A percentile compares a stretch with the other conserved stretches of the same genome.
Conservation (phyloP, 148 eudicot genomes). For the Amaranthus hypochondriacus region DNA sequence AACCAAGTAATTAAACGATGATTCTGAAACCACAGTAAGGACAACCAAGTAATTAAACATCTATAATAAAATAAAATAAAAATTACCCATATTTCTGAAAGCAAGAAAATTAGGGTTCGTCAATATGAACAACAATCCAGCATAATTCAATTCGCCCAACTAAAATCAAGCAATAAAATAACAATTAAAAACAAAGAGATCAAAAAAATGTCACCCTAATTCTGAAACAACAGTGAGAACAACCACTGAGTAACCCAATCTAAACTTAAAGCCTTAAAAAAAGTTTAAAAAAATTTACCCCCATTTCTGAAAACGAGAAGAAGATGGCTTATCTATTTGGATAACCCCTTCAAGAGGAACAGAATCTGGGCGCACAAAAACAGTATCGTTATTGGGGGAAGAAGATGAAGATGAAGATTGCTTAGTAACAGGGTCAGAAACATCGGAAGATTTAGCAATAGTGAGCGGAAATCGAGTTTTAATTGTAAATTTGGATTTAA, state of each 20-base stretch:
- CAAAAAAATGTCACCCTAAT: too few relatives aligned
- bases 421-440: conserved; percentile 27
- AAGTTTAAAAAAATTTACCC: conserved; percentile 35
- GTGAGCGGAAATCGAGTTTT: conserved; percentile 13
- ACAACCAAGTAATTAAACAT: too few relatives aligned
- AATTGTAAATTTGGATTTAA: conserved; percentile 13
- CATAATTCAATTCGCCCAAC: too few relatives aligned
- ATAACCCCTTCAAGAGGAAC: conserved; percentile 94
- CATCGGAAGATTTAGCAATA: conserved; percentile 20
- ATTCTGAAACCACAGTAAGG: too few relatives aligned
- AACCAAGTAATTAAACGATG: too few relatives aligned
- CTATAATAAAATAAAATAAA: too few relatives aligned
- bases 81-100: too few relatives aligned
- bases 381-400: conserved; percentile 19
- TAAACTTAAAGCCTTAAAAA: not conserved
- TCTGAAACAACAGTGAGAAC: too few relatives aligned
- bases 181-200: too few relatives aligned
- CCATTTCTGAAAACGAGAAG: conserved; percentile 62
- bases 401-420: conserved; percentile 23
- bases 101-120: too few relatives aligned
- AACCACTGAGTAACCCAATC: not conserved
- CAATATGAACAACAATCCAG: too few relatives aligned
- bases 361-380: conserved; percentile 49
- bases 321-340: conserved; percentile 69
- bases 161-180: too few relatives aligned